These are phyloP conservation scores for Boletus tylopilopsis DNA, from an alignment of 768 basidiomycete genomes.

Conservation along the genomic window DNA sequence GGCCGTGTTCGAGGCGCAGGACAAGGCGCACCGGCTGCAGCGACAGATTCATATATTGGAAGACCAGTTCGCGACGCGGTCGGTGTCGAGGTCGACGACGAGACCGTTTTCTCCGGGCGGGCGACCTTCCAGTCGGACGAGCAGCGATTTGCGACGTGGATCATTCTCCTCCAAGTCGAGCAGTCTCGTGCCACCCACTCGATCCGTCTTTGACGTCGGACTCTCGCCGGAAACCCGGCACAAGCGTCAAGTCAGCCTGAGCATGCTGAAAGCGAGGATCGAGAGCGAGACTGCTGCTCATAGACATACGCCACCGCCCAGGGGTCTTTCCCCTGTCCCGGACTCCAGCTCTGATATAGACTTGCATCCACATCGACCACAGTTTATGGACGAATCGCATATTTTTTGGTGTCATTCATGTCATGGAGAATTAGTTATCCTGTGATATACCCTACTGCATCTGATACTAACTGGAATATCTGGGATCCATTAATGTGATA, in stretches of 20 bases:
- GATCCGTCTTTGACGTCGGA: constrained; percentile 63
- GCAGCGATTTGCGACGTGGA: constrained; percentile 36
- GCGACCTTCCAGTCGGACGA: constrained; percentile 41
- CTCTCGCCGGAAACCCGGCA: constrained; percentile 74
- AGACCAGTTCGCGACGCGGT: constrained; percentile 54
- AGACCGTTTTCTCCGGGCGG: constrained; percentile 48
- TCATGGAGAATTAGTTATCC: constrained; percentile 74
- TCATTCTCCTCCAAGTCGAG: constrained; percentile 32
- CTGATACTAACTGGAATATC: constrained; percentile 15
- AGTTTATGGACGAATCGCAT: constrained; percentile 85
- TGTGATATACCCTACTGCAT: constrained; percentile 33
- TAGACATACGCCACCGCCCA: constrained; percentile 48
- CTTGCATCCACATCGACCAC: constrained; percentile 41
- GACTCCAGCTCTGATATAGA: constrained; percentile 21
- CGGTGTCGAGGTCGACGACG: constrained; percentile 39
- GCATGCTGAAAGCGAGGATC: constrained; percentile 89
- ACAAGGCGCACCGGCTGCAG: constrained; percentile 61
- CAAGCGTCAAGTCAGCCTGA: constrained; percentile 78
- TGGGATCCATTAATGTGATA: constrained; percentile 19
- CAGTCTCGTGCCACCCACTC: constrained; percentile 38
- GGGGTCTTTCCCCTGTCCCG: constrained; percentile 54
- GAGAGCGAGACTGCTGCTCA: constrained; percentile 64
- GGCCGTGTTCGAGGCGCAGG: constrained; percentile 68
- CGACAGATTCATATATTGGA: constrained; percentile 64
- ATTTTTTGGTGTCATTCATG: constrained; percentile 89